These are phyloP conservation scores for Solanum chmielewskii DNA, from an alignment of 257 asterid genomes.

Conservation along the genomic window DNA sequence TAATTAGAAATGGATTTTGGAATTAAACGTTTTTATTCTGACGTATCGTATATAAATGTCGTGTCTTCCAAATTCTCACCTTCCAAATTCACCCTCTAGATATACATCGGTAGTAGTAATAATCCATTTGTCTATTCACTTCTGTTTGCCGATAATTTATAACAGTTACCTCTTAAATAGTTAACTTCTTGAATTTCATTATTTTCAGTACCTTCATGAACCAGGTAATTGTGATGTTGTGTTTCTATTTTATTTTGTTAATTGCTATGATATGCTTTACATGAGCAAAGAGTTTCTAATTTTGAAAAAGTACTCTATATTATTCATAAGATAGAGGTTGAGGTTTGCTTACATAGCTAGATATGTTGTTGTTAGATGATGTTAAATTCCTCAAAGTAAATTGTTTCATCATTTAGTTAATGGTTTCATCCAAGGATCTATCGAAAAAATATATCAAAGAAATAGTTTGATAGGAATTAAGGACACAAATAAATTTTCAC, in stretches of 20 bases:
- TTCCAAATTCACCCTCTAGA: background rate
- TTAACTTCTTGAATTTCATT: background rate
- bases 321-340: background rate
- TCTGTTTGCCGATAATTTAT: no score
- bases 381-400: no score
- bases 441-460: no score
- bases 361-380: background rate
- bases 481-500: background rate
- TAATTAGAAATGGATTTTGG: no score
- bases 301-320: background rate
- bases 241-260: background rate
- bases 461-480: background rate
- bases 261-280: background rate
- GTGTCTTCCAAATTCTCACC: background rate
- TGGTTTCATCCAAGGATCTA: background rate
- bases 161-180: background rate
- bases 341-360: background rate
- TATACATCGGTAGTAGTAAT: background rate
- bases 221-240: background rate
- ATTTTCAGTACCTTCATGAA: background rate
- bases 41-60: no score
- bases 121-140: background rate
- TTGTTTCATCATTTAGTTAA: background rate
- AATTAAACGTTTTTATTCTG: no score
- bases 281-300: background rate